phyloP scores from a whole-genome alignment of 805 yeast species.

The Saccharomycopsis synnaedendra region DNA sequence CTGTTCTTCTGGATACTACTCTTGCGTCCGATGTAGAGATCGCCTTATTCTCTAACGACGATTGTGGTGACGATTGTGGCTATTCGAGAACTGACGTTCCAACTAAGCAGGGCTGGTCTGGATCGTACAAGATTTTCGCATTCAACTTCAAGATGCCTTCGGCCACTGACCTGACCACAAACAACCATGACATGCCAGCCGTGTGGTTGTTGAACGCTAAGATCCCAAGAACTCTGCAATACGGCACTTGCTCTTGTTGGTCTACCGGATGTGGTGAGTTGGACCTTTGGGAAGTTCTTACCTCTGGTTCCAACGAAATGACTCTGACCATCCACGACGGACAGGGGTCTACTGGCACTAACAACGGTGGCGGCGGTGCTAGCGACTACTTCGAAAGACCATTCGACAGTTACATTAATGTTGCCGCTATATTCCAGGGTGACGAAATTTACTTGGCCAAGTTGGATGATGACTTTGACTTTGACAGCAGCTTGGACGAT shows the following conservation, averaged over 20 bases:
- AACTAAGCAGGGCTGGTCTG: conserved; percentile 91
- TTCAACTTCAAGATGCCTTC: conserved; percentile 93
- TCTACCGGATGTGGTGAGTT: conserved; percentile 94
- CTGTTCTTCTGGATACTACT: conserved; percentile 56
- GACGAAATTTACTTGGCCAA: conserved; percentile 45
- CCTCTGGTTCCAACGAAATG: conserved; percentile 49
- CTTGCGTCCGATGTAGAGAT: conserved; percentile 67
- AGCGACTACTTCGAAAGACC: conserved; percentile 87
- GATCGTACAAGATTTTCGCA: conserved; percentile 72
- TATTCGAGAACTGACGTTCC: conserved; percentile 78
- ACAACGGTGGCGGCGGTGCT: conserved; percentile 48
- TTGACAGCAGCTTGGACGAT: conserved; percentile 40
- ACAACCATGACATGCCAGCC: conserved; percentile 94
- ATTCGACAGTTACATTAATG: conserved; percentile 62
- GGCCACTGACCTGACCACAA: conserved; percentile 31
- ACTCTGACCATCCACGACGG: conserved; percentile 64
- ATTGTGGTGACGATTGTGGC: conserved; percentile 64
- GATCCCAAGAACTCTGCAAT: conserved; percentile 93
- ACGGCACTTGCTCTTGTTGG: conserved; percentile 91
- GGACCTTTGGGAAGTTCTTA: conserved; percentile 82
- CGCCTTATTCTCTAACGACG: conserved; percentile 66
- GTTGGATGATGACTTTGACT: conserved; percentile 43
- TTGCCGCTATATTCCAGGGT: conserved; percentile 72
- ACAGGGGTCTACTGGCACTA: conserved; percentile 57
- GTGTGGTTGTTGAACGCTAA: conserved; percentile 92